Conservation (phyloP, 2,329 filamentous ascomycete genomes). For the Emmonsiellopsis sp. region DNA sequence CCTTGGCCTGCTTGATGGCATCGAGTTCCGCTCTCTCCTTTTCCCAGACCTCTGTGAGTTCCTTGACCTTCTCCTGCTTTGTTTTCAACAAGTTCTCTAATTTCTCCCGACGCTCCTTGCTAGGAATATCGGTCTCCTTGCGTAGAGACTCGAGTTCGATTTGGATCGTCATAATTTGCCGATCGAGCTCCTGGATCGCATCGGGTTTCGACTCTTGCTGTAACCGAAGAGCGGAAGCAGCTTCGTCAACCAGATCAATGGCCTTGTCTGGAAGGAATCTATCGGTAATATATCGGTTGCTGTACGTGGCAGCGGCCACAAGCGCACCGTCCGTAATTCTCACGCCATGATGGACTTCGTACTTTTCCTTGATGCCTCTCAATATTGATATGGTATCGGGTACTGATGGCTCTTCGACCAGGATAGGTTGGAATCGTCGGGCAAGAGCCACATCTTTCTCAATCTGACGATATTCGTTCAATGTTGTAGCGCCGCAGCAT, state of each 20-base stretch:
- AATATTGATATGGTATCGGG: constrained; percentile 92
- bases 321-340: constrained; percentile 86
- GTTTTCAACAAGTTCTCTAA: constrained; percentile 67
- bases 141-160: constrained; percentile 91
- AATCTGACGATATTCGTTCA: constrained; percentile 85
- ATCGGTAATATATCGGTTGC: constrained; percentile 94
- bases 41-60: constrained; percentile 77
- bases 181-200: constrained; percentile 82
- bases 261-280: constrained; percentile 94
- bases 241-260: constrained; percentile 94
- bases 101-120: constrained; percentile 77
- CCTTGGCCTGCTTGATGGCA: constrained; percentile 75
- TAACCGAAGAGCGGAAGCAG: constrained; percentile 76
- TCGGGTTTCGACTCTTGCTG: constrained; percentile 98
- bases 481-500: constrained; percentile 88
- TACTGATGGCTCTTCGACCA: constrained; percentile 85
- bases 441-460: constrained; percentile 94
- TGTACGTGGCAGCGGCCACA: constrained; percentile 84
- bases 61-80: constrained; percentile 67
- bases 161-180: constrained; percentile 93
- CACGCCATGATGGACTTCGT: constrained; percentile 95
- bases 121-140: constrained; percentile 87
- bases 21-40: constrained; percentile 81
- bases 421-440: constrained; percentile 84
- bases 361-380: constrained; percentile 92